A percentile compares a stretch with the other conserved stretches of the same genome.
Evolutionary conservation across 352 stramenopile genomes (phyloP).

Genomic region (Globisporangium acanthophoron): DNA sequence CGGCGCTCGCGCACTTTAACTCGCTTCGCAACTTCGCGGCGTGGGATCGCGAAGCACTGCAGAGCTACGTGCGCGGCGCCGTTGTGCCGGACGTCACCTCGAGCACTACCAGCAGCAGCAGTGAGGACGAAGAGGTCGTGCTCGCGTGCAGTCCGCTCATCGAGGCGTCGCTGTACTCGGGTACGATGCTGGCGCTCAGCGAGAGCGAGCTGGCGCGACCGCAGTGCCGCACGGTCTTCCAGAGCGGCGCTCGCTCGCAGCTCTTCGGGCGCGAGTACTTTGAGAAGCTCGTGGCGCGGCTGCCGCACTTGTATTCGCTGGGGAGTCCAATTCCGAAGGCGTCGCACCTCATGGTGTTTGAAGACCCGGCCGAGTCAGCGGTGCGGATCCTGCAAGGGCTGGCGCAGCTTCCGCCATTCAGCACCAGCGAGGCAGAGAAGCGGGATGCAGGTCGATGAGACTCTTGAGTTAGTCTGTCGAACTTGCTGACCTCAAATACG

Average conservation of each 20-base stretch:
- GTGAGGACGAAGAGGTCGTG: slow-evolving; percentile 2
- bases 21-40: slow-evolving; percentile 32
- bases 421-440: not conserved
- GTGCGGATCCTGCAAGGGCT: slow-evolving; percentile 37
- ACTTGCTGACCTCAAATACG: too few species aligned
- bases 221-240: slow-evolving; percentile 33
- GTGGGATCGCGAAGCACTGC: slow-evolving; percentile 31
- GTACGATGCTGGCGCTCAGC: slow-evolving; percentile 25
- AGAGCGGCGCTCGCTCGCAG: slow-evolving; percentile 39
- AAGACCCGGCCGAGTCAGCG: slow-evolving; percentile 33
- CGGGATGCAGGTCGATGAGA: too few species aligned
- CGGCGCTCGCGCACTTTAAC: slow-evolving; percentile 22
- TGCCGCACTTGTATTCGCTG: slow-evolving; percentile 40
- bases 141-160: slow-evolving; percentile 36
- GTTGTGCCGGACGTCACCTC: slow-evolving; percentile 14
- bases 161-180: slow-evolving; percentile 41
- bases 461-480: too few species aligned
- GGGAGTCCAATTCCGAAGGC: slow-evolving; percentile 27
- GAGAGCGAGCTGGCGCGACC: slow-evolving; percentile 28
- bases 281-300: slow-evolving; percentile 16
- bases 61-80: slow-evolving; percentile 25
- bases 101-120: slow-evolving; percentile 7
- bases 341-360: slow-evolving; percentile 44
- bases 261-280: slow-evolving; percentile 33
- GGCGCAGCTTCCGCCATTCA: slow-evolving; percentile 13